Evolutionary conservation across 345 rosid genomes (phyloP).

Genomic region (Bretschneidera sinensis): DNA sequence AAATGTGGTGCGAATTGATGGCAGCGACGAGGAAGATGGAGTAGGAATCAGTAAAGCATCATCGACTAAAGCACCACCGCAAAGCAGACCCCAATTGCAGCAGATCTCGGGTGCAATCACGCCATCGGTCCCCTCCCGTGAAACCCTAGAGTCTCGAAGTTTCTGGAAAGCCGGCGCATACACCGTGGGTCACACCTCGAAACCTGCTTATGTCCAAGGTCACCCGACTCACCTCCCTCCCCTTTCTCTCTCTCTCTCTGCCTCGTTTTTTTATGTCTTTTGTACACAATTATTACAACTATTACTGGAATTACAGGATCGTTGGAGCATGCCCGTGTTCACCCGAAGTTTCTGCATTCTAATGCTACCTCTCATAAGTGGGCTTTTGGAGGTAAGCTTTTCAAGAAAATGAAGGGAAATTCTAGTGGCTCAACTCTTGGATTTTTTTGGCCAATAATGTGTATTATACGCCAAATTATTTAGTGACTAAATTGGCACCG

Average conservation of each 20-base stretch:
- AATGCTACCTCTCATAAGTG: constrained; percentile 99
- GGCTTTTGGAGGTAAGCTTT: constrained; percentile 89
- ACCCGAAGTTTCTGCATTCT: constrained; percentile 94
- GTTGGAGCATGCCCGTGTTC: constrained; percentile 88
- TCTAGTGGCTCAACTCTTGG: constrained; percentile 4
- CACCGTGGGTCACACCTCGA: constrained; percentile 22
- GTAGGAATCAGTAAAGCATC: constrained; percentile 7
- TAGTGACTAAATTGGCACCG: too few relatives aligned
- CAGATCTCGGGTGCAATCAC: constrained; percentile 13
- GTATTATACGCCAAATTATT: background rate
- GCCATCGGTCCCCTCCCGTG: constrained; percentile 18
- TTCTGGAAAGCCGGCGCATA: constrained; percentile 87
- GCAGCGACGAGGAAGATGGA: constrained; percentile 49
- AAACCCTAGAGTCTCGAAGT: constrained; percentile 48
- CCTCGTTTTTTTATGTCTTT: background rate
- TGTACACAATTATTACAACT: too few relatives aligned
- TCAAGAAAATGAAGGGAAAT: background rate
- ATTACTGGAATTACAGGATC: constrained; percentile 34
- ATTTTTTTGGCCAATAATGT: too few relatives aligned
- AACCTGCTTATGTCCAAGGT: constrained; percentile 25
- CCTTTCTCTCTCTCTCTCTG: background rate
- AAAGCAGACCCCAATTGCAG: constrained; percentile 5
- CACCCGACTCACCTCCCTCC: constrained; percentile 4
- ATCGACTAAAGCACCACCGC: constrained; percentile 6
- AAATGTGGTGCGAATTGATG: constrained; percentile 32